These are phyloP conservation scores for Ophiostoma montium DNA, from an alignment of 2,329 filamentous ascomycete species.

Conservation along the genomic window DNA sequence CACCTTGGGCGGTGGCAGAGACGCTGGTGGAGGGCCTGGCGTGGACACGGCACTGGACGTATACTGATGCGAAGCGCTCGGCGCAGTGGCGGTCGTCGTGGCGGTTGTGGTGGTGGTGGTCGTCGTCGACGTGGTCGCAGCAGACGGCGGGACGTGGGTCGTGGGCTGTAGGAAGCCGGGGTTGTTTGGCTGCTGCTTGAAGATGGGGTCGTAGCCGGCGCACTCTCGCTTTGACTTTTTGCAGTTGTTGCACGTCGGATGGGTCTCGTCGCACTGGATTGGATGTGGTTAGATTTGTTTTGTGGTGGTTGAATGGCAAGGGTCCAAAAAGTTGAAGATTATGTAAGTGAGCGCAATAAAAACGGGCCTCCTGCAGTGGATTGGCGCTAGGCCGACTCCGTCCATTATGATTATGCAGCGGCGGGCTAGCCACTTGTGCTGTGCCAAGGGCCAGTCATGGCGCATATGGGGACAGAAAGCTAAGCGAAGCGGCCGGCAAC, in stretches of 20 bases:
- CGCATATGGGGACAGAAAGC: too few species aligned
- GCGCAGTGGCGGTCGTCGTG: neutral
- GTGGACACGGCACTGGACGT: neutral
- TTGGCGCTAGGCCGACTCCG: too few species aligned
- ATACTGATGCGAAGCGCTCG: neutral
- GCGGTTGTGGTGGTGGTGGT: neutral
- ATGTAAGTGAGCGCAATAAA: neutral
- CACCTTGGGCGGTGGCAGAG: neutral
- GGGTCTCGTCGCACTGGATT: conserved; percentile 83
- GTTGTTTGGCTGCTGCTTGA: conserved; percentile 49
- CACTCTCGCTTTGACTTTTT: conserved; percentile 81
- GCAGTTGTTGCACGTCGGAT: conserved; percentile 83
- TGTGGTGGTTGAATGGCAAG: conserved; percentile 17
- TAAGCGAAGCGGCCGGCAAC: neutral
- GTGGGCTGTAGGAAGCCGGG: conserved; percentile 1
- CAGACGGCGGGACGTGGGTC: neutral
- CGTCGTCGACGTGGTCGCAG: neutral
- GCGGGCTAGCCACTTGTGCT: too few species aligned
- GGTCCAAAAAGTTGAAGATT: neutral
- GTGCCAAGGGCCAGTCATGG: too few species aligned
- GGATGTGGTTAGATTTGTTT: neutral
- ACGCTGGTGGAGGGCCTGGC: neutral
- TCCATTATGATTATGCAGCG: too few species aligned
- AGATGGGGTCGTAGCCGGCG: conserved; percentile 75
- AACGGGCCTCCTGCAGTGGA: neutral